Percentiles rank a stretch among this genome's conserved stretches.
These are phyloP conservation scores for Wickerhamiella sergipiensis DNA, from an alignment of 805 yeast species.

Conservation along the genomic window DNA sequence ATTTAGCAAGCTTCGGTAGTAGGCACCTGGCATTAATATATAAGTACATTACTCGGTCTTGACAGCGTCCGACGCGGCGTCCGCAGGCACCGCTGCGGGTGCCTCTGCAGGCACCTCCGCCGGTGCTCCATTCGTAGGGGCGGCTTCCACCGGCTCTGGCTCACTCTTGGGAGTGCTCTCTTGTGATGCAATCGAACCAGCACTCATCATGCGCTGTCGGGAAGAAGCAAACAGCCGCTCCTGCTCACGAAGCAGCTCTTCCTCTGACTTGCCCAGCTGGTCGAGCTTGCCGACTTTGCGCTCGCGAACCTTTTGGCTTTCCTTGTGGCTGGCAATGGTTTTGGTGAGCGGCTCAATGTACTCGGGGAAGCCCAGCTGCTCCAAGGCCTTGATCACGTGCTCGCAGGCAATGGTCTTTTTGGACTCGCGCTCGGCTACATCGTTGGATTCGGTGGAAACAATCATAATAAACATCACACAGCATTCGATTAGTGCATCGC, in stretches of 20 bases:
- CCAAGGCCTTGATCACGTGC: constrained; percentile 81
- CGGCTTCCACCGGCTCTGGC: too few species aligned
- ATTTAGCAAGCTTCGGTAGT: too few species aligned
- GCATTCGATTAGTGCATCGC: constrained; percentile 91
- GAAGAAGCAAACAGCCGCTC: constrained; percentile 62
- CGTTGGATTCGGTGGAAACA: constrained; percentile 82
- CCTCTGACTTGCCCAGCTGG: constrained; percentile 83
- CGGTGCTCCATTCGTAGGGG: too few species aligned
- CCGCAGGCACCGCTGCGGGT: too few species aligned
- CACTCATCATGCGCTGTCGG: constrained; percentile 17
- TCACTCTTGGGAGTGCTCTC: not conserved
- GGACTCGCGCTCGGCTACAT: constrained; percentile 89
- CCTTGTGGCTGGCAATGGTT: constrained; percentile 76
- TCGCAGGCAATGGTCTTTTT: constrained; percentile 95
- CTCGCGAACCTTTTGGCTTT: constrained; percentile 70
- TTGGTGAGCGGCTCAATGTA: constrained; percentile 72
- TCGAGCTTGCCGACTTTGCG: constrained; percentile 86
- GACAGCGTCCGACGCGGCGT: not conserved
- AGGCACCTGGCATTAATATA: constrained; percentile 1
- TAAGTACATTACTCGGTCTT: constrained; percentile 1
- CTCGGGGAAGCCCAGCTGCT: constrained; percentile 73
- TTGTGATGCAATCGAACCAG: not conserved
- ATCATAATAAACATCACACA: constrained; percentile 95
- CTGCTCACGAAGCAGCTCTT: constrained; percentile 81
- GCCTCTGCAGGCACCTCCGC: not conserved